These are phyloP conservation scores for Calocera cornea DNA, from an alignment of 768 basidiomycete genomes.

Conservation along the genomic window DNA sequence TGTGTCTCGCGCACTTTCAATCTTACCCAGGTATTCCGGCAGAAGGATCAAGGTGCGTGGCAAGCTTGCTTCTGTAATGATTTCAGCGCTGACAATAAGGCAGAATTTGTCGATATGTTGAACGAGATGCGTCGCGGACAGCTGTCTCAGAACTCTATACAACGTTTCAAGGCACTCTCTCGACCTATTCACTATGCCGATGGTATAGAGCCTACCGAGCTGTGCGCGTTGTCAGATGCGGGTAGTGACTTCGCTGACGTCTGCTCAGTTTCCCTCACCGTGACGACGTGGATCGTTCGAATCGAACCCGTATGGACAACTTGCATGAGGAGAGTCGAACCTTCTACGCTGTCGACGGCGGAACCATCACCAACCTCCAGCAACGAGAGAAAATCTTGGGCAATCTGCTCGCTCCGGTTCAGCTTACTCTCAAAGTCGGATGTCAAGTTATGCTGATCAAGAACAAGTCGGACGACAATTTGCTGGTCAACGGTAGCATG, in stretches of 20 bases:
- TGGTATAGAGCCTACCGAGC: constrained; percentile 76
- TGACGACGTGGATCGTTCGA: constrained; percentile 82
- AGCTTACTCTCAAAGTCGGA: constrained; percentile 55
- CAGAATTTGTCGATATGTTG: constrained; percentile 89
- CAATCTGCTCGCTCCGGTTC: constrained; percentile 80
- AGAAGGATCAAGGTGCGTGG: constrained; percentile 69
- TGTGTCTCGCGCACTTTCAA: constrained; percentile 75
- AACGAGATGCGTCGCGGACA: constrained; percentile 95
- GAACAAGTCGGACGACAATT: constrained; percentile 63
- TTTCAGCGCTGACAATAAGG: neutral
- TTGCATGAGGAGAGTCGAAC: constrained; percentile 41
- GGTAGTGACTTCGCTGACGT: constrained; percentile 4
- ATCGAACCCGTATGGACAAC: constrained; percentile 48
- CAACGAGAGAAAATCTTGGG: constrained; percentile 66
- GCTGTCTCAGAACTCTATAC: constrained; percentile 49
- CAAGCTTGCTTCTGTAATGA: neutral
- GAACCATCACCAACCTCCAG: constrained; percentile 36
- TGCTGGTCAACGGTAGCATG: constrained; percentile 87
- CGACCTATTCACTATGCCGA: constrained; percentile 64
- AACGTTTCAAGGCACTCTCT: constrained; percentile 54
- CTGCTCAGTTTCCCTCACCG: constrained; percentile 68
- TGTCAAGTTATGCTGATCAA: constrained; percentile 92
- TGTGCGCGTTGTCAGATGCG: constrained; percentile 37
- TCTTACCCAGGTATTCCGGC: constrained; percentile 88
- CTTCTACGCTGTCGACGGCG: constrained; percentile 52